Percentiles rank a stretch among this genome's conserved stretches.
Evolutionary conservation across 2,329 filamentous ascomycete genomes (phyloP).

Genomic region (Calonectria ilicicola): DNA sequence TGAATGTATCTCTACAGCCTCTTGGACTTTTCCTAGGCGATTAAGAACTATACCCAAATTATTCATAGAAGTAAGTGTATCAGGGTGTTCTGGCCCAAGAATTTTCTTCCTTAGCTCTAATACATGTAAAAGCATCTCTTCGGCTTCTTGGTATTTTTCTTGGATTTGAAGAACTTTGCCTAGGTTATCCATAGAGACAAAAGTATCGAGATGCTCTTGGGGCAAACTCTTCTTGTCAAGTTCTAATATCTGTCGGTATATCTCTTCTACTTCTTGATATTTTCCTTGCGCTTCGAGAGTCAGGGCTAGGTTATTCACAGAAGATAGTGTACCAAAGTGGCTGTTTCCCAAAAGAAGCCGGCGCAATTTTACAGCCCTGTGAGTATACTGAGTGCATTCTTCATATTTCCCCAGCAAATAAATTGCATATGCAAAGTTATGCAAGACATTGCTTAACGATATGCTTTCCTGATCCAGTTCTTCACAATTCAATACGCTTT

Average conservation of each 20-base stretch:
- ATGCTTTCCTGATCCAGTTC: not conserved
- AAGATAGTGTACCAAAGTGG: no score
- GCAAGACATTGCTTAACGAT: no score
- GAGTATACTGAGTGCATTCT: no score
- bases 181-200: not conserved
- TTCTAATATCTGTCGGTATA: not conserved
- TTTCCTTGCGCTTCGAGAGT: not conserved
- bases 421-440: not conserved
- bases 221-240: no score
- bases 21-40: slow-evolving; percentile 12
- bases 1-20: slow-evolving; percentile 23
- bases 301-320: no score
- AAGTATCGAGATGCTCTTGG: no score
- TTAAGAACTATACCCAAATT: not conserved
- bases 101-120: not conserved
- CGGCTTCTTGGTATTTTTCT: not conserved
- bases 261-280: not conserved
- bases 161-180: not conserved
- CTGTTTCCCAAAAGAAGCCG: no score
- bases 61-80: not conserved
- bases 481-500: slow-evolving; percentile 11
- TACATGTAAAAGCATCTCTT: not conserved
- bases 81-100: not conserved
- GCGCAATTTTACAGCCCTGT: no score
- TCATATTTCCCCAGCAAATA: no score